phyloP scores from a whole-genome alignment of 805 yeast species.

The Groenewaldozyma salmanticensis region DNA sequence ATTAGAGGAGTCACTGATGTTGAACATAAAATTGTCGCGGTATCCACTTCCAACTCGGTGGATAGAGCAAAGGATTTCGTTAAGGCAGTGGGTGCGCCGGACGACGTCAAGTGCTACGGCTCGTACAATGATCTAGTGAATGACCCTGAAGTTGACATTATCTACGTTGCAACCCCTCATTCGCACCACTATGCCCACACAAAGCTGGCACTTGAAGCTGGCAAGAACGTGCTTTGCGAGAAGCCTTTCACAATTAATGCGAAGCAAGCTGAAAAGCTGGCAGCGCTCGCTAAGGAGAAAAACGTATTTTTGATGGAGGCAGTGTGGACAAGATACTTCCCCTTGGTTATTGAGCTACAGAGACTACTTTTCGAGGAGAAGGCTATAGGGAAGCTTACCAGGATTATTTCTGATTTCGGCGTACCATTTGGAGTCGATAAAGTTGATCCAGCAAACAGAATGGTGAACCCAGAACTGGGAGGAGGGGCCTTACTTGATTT shows the following conservation, averaged over 20 bases:
- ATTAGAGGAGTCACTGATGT: constrained; percentile 20
- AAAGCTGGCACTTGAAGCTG: constrained; percentile 33
- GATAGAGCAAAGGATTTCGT: constrained; percentile 20
- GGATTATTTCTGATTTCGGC: constrained; percentile 32
- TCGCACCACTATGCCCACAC: constrained; percentile 40
- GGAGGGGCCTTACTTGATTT: constrained; percentile 51
- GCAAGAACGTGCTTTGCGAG: constrained; percentile 45
- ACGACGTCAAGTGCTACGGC: constrained; percentile 14
- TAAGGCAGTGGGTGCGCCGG: constrained; percentile 11
- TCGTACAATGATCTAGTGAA: constrained; percentile 36
- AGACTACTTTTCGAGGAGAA: constrained; percentile 32
- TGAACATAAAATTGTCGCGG: constrained; percentile 21
- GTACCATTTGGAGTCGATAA: constrained; percentile 17
- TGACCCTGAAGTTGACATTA: constrained; percentile 37
- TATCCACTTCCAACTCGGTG: constrained; percentile 18
- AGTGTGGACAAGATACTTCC: constrained; percentile 32
- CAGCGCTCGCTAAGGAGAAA: constrained; percentile 35
- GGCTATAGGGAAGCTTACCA: constrained; percentile 37
- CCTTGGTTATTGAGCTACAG: constrained; percentile 32
- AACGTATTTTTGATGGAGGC: constrained; percentile 48
- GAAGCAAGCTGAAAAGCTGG: constrained; percentile 34
- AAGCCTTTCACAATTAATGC: constrained; percentile 45
- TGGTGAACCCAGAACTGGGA: constrained; percentile 38
- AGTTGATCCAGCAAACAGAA: constrained; percentile 23
- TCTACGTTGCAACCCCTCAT: constrained; percentile 50